Evolutionary conservation across 306 rosid genomes (phyloP), one percentile per base, ranked within the genome.

Genomic region (Corylus americana): DNA sequence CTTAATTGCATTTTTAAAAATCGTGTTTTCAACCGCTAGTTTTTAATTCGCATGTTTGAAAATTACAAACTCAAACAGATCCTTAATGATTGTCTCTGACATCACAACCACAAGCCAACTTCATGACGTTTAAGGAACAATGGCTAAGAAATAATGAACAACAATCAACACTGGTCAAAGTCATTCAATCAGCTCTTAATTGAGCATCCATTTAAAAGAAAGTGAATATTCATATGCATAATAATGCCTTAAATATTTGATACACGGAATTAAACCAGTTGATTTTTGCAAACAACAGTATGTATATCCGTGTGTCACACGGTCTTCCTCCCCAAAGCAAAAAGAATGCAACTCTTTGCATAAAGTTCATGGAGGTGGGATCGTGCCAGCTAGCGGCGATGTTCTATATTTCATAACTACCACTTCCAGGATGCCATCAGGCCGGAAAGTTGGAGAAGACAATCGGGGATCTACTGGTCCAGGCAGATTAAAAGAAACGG

Each of bases 381-480:
- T 73, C 72, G 82, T 20, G 71, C 62, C 79, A 77, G 45, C 59
- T 10, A 74, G 31, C 20, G 80, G 63, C 37, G 83, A 62, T 10
- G 45, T 44, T 81, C 58, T 79, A 47, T 69, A 37, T 66, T 78
- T 89, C 87, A 86, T 61, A 64, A 86, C 81, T 55, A 89, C 85
- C 50, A 84, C 88, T 75, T 86, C 92, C 70, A 89, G 66, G 67
- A 89, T 80, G 61, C 87, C 92, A 74, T 89, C 92, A 4, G 83
- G 79, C 68, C 87, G 82, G 76, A 86, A 86, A 77, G 70, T 58
- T 3, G 90, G 87, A 74, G 87, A 89, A 70, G 84, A 82, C 73
- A 86, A 74, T 55, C 92, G 85, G 7, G 92, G 87, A 72, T 89
- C 90, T 7, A 89, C 88, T 7, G 92, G 87, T 75, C 92, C 92